Conservation (phyloP, 1,284 basidiomycete species). For the Naganishia liquefaciens region DNA sequence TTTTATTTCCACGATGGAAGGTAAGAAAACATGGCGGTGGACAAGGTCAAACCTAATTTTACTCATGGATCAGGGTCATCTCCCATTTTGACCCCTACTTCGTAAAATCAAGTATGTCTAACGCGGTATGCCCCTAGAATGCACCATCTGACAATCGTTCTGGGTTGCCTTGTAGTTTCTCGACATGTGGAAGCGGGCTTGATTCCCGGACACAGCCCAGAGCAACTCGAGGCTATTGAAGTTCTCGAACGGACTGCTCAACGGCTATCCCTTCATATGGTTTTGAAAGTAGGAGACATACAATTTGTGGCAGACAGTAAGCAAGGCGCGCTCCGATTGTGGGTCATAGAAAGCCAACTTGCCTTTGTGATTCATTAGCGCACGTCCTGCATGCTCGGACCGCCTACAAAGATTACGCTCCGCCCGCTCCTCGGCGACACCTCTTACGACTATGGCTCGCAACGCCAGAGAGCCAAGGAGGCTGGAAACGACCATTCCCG, state of each 20-base stretch:
- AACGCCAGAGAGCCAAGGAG: slow-evolving; percentile 51
- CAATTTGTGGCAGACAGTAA: slow-evolving; percentile 47
- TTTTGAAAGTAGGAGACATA: slow-evolving; percentile 54
- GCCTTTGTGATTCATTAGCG: slow-evolving; percentile 34
- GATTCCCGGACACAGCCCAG: slow-evolving; percentile 47
- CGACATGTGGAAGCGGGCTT: slow-evolving; percentile 50
- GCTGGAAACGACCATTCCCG: slow-evolving; percentile 53
- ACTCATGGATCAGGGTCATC: slow-evolving; percentile 31
- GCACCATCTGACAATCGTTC: not conserved
- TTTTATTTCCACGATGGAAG: slow-evolving; percentile 37
- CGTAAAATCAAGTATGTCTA: slow-evolving; percentile 40
- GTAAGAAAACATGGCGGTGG: slow-evolving; percentile 22
- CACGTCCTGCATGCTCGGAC: slow-evolving; percentile 55
- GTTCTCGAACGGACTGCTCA: slow-evolving; percentile 55
- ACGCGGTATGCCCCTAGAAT: not conserved
- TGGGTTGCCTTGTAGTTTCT: slow-evolving; percentile 28
- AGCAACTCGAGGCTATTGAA: slow-evolving; percentile 53
- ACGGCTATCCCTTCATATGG: slow-evolving; percentile 53
- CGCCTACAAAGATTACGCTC: slow-evolving; percentile 53
- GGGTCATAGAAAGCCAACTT: not conserved
- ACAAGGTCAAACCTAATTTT: not conserved
- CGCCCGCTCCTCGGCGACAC: slow-evolving; percentile 51
- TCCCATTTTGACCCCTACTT: slow-evolving; percentile 49
- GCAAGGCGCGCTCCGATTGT: slow-evolving; percentile 28
- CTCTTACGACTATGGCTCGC: slow-evolving; percentile 56